Percentiles rank a stretch among this genome's conserved stretches.
These are phyloP conservation scores for Pelagophyceae sp. DNA, from an alignment of 352 stramenopile genomes.

Conservation along the genomic window DNA sequence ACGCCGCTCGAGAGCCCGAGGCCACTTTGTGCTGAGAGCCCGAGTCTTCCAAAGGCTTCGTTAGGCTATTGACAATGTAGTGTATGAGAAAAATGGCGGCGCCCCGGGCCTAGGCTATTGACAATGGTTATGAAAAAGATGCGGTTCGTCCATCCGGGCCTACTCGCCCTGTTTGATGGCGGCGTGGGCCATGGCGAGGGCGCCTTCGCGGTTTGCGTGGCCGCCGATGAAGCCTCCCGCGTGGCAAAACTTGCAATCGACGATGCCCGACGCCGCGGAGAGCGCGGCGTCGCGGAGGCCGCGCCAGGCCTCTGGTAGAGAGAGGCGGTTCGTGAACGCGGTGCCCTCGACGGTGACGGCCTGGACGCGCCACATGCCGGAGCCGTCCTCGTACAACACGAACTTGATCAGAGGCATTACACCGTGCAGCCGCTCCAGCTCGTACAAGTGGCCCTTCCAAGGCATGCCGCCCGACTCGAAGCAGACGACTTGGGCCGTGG, in stretches of 20 bases:
- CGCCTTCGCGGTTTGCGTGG: conserved; percentile 87
- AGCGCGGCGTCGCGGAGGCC: conserved; percentile 86
- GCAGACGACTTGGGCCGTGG: conserved; percentile 81
- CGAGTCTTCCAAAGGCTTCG: too few relatives aligned
- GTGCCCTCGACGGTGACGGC: conserved; percentile 81
- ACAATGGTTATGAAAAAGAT: too few relatives aligned
- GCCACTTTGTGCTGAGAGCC: too few relatives aligned
- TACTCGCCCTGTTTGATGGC: too few relatives aligned
- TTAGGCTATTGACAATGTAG: too few relatives aligned
- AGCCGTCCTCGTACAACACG: conserved; percentile 87
- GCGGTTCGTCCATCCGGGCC: too few relatives aligned
- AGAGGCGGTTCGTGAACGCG: conserved; percentile 82
- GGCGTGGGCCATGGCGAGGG: conserved; percentile 77
- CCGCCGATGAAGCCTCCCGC: conserved; percentile 96
- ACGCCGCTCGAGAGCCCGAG: too few relatives aligned
- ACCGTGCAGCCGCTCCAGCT: conserved; percentile 77
- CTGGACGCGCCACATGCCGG: conserved; percentile 88
- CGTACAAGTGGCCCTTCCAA: conserved; percentile 92
- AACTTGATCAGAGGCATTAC: conserved; percentile 80
- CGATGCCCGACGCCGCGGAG: conserved; percentile 68
- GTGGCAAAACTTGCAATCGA: conserved; percentile 91
- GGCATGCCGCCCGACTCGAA: conserved; percentile 74
- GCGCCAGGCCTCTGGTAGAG: conserved; percentile 78
- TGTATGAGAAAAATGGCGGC: too few relatives aligned
- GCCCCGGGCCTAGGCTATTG: too few relatives aligned